phyloP scores from a whole-genome alignment of 2,329 filamentous ascomycete genomes.

The Coniochaeta ligniaria region DNA sequence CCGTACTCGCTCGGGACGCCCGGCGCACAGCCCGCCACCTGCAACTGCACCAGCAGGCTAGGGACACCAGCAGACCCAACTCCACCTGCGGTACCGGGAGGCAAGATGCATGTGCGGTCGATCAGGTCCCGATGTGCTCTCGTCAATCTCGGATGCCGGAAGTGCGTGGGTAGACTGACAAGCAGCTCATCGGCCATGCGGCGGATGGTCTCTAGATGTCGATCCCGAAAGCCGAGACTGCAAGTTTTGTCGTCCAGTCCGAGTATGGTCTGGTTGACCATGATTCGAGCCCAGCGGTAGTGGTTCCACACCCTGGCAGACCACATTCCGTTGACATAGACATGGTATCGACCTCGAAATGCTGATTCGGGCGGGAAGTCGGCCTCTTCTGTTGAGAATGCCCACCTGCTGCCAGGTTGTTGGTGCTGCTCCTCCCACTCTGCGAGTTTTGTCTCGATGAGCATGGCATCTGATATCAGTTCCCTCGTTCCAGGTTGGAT shows the following conservation, averaged over 20 bases:
- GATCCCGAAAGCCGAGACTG: conserved; percentile 6
- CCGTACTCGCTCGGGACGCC: conserved; percentile 33
- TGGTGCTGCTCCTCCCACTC: conserved; percentile 25
- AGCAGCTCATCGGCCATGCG: conserved; percentile 35
- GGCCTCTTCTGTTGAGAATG: conserved; percentile 21
- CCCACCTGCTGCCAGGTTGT: conserved; percentile 26
- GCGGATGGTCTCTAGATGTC: conserved; percentile 25
- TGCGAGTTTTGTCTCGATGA: conserved; percentile 30
- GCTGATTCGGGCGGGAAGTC: conserved; percentile 31
- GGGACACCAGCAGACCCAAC: conserved; percentile 41
- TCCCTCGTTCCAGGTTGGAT: conserved; percentile 16
- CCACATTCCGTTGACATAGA: conserved; percentile 43
- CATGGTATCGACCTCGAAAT: conserved; percentile 46
- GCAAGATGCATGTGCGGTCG: conserved; percentile 17
- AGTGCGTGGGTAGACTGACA: conserved; percentile 40
- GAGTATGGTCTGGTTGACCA: conserved; percentile 43
- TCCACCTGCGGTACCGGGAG: conserved; percentile 25
- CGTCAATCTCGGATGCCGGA: conserved; percentile 39
- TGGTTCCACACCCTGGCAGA: conserved; percentile 50
- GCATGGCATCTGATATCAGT: conserved; percentile 32
- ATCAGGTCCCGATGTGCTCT: conserved; percentile 18
- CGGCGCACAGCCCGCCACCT: conserved; percentile 37
- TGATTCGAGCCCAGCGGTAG: conserved; percentile 50
- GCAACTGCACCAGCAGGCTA: conserved; percentile 40
- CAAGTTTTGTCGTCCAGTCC: conserved; percentile 20